These are phyloP conservation scores for Phalaenopsis equestris DNA, from an alignment of 106 monocot genomes.

Conservation along the genomic window DNA sequence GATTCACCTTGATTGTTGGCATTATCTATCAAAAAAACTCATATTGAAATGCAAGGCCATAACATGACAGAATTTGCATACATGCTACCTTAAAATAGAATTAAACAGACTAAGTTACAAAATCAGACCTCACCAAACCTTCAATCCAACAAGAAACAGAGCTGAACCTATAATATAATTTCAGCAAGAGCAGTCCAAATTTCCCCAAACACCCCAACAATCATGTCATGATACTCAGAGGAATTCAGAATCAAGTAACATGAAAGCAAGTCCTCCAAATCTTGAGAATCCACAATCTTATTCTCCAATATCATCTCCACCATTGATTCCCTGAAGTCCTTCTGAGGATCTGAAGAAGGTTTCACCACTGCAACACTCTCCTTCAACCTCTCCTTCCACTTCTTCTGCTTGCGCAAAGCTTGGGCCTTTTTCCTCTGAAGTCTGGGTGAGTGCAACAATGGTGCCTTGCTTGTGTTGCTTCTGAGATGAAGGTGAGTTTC, in stretches of 20 bases:
- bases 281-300: constrained; percentile 34
- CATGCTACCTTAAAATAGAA: no score
- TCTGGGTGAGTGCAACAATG: constrained; percentile 4
- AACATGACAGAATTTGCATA: no score
- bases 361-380: constrained; percentile 67
- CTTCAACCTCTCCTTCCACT: constrained; percentile 6
- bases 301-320: constrained; percentile 91
- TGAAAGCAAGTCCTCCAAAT: constrained; percentile 73
- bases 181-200: constrained; percentile 63
- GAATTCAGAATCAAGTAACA: constrained; percentile 79
- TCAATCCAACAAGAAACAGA: no score
- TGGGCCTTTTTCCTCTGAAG: background rate
- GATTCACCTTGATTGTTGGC: no score
- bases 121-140: no score
- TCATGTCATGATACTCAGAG: constrained; percentile 63
- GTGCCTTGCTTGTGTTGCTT: constrained; percentile 1
- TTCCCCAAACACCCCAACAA: constrained; percentile 75
- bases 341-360: constrained; percentile 51
- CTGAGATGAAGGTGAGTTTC: background rate
- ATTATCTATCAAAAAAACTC: no score
- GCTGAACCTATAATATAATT: background rate
- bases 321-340: constrained; percentile 86
- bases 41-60: no score
- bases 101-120: no score
- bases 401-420: background rate